Evolutionary conservation across 768 basidiomycete genomes (phyloP).

Genomic region (Macrolepiota dolichaula): DNA sequence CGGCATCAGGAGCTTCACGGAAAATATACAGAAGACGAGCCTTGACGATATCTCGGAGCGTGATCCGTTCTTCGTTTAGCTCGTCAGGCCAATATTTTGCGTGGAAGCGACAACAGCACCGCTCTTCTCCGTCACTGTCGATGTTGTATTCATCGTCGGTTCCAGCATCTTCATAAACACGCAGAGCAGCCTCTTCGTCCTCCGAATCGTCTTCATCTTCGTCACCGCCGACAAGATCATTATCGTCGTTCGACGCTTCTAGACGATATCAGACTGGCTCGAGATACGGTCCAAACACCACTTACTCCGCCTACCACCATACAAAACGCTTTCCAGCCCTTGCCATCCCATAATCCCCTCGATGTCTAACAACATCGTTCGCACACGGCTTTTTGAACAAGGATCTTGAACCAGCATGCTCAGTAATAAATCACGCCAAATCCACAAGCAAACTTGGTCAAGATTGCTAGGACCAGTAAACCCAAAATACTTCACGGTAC

Average conservation of each 20-base stretch:
- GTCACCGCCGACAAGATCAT: slow-evolving; percentile 17
- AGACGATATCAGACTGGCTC: background rate
- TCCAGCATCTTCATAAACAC: slow-evolving; percentile 11
- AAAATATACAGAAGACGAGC: slow-evolving; percentile 44
- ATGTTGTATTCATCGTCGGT: slow-evolving; percentile 21
- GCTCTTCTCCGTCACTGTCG: slow-evolving; percentile 20
- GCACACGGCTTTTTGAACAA: slow-evolving; percentile 33
- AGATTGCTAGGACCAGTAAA: slow-evolving; percentile 46
- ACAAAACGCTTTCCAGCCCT: slow-evolving; percentile 47
- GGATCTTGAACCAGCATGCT: slow-evolving; percentile 34
- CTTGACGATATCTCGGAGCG: slow-evolving; percentile 43
- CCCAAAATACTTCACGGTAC: slow-evolving; percentile 43
- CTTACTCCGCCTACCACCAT: slow-evolving; percentile 55
- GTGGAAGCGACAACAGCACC: slow-evolving; percentile 34
- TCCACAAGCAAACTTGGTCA: slow-evolving; percentile 49
- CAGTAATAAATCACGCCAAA: slow-evolving; percentile 69
- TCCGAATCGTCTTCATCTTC: slow-evolving; percentile 27
- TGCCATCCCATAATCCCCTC: slow-evolving; percentile 47
- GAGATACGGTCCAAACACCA: slow-evolving; percentile 14
- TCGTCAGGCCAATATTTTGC: slow-evolving; percentile 50
- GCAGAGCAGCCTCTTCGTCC: slow-evolving; percentile 19
- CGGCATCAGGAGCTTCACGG: slow-evolving; percentile 42
- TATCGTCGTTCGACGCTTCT: slow-evolving; percentile 20
- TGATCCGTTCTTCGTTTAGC: slow-evolving; percentile 35
- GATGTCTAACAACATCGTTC: slow-evolving; percentile 60